Percentiles rank a stretch among this genome's conserved stretches.
These are phyloP conservation scores for Arabis hirsuta DNA, from an alignment of 345 rosid genomes.

Conservation along the genomic window DNA sequence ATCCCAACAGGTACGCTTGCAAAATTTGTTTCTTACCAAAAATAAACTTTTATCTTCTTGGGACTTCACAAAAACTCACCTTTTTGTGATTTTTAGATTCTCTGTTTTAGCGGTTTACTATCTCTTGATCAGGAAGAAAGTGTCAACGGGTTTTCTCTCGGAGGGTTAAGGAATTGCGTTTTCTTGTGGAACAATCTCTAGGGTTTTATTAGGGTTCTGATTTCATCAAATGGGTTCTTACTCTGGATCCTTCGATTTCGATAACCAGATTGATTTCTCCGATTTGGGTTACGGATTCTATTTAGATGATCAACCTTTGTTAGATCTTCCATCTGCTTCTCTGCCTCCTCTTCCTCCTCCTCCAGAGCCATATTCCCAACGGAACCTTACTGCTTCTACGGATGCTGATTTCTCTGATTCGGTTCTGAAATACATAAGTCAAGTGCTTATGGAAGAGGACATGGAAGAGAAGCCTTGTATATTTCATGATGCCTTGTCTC, in stretches of 20 bases:
- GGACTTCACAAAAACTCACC: background rate
- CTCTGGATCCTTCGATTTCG: constrained; percentile 41
- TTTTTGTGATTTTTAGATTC: constrained; percentile 23
- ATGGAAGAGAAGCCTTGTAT: constrained; percentile 59
- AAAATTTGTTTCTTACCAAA: background rate
- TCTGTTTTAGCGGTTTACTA: constrained; percentile 18
- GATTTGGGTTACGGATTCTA: constrained; percentile 43
- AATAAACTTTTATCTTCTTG: background rate
- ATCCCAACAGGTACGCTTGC: constrained; percentile 23
- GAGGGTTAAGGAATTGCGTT: constrained; percentile 4
- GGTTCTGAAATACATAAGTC: constrained; percentile 64
- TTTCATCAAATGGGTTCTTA: constrained; percentile 43
- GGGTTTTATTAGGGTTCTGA: constrained; percentile 37
- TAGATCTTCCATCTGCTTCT: constrained; percentile 33
- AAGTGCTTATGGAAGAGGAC: constrained; percentile 82
- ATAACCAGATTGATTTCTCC: constrained; percentile 31
- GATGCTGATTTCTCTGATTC: constrained; percentile 60
- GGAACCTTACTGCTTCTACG: constrained; percentile 38
- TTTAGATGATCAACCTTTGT: constrained; percentile 39
- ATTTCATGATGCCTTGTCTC: constrained; percentile 70
- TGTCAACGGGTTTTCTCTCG: constrained; percentile 1
- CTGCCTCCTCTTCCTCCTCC: constrained; percentile 27
- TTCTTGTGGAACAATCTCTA: constrained; percentile 34
- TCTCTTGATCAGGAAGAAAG: constrained; percentile 19
- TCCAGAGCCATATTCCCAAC: constrained; percentile 40